Base-by-base conservation (phyloP, 805 yeast genomes). In the Tetrapisispora pingtungensis region DNA sequence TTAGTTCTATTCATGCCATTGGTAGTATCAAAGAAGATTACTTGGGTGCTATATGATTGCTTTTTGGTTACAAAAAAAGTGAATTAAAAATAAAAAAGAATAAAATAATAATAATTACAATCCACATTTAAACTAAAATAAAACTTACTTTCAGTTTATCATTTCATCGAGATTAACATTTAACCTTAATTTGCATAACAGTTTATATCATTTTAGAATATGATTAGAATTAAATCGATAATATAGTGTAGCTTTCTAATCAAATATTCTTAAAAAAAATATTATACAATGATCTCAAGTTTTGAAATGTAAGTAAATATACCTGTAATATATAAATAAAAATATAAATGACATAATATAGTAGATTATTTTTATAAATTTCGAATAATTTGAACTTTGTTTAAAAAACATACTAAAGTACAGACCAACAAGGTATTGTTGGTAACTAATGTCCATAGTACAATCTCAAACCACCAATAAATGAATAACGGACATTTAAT, bases 1-100 rank as follows among this genome's bases (percentile, higher is more conserved):
- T 93, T 13, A 93, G 95, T 58, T 90, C 93, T 57, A 90, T 93
- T 62, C 86, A 87, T 63, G 98, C 97, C 39, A 93, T 93, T 61
- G 99, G 98, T 41, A 84, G 95, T 66, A 90, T 93, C 59, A 93
- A 90, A 66, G 98, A 93, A 69, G 99, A 93, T 70, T 93, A 87
- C 64, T 73, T 93, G 66, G 98, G 98, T 44, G 94, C 95, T 28
- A 64, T 64, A 43, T 64, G 40, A 37, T 37, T 22, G 31, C 20
- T 8, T 24, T 8, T 22, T 22, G 26, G 8, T 19, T 19, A 36
- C 31, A 24, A 22, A 26, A 14, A 36, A 36, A 36, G n/a, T 24
- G 15, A 34, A 13, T 22, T 19, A 34, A 34, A 34, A 34, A 19
- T 12, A 13, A 34, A 10, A 34, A 20, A 19, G 26, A 28, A 28